Evolutionary conservation across 306 rosid genomes (phyloP).

Genomic region (Biancaea sappan): DNA sequence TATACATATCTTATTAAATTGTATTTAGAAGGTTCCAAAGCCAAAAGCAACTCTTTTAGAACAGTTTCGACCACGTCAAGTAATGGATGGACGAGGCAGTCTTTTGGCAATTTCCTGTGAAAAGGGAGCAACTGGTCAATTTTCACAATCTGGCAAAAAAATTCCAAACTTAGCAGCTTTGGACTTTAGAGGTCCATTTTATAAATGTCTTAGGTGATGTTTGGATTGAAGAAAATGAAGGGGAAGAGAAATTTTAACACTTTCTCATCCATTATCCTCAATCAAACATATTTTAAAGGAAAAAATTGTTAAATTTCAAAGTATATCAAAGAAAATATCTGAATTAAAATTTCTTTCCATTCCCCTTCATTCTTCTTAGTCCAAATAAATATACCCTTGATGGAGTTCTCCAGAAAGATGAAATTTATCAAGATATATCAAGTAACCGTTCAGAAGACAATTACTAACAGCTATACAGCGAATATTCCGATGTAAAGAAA

Average conservation of each 20-base stretch:
- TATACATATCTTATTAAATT: slow-evolving; percentile 35
- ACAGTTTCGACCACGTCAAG: slow-evolving; percentile 32
- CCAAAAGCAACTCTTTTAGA: slow-evolving; percentile 25
- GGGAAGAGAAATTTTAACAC: not conserved
- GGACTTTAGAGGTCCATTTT: not conserved
- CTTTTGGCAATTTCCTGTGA: slow-evolving; percentile 59
- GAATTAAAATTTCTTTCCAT: not conserved
- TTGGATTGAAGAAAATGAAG: not conserved
- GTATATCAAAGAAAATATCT: not conserved
- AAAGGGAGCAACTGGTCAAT: slow-evolving; percentile 15
- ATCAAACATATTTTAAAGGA: not conserved
- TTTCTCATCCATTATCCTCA: not conserved
- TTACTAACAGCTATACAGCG: not conserved
- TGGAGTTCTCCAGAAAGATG: not conserved
- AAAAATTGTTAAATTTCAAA: not conserved
- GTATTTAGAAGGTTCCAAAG: slow-evolving; percentile 33
- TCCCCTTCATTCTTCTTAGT: not conserved
- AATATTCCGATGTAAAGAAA: not conserved
- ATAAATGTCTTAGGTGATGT: not conserved
- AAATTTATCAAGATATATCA: not conserved
- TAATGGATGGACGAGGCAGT: slow-evolving; percentile 51
- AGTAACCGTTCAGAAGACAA: not conserved
- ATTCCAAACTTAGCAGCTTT: not conserved
- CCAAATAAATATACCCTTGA: not conserved
- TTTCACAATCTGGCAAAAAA: not conserved